These are phyloP conservation scores for Backusella australiensis DNA, from an alignment of 192 early-diverging fungal genomes.

Conservation along the genomic window DNA sequence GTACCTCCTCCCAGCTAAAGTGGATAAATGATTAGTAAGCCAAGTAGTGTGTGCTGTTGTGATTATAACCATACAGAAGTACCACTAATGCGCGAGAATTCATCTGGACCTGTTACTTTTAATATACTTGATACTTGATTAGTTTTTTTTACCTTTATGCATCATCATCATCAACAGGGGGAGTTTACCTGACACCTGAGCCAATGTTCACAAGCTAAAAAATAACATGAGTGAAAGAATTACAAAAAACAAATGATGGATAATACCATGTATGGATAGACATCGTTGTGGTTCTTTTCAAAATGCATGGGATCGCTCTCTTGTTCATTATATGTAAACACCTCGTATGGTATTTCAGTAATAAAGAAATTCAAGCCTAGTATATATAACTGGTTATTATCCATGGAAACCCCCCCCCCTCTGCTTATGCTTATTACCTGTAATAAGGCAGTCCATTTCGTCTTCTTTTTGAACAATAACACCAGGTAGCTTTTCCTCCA, in stretches of 20 bases:
- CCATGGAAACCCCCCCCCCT: neutral
- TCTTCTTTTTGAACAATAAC: slow-evolving; percentile 83
- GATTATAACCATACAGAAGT: slow-evolving; percentile 48
- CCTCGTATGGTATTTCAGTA: slow-evolving; percentile 88
- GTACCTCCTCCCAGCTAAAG: slow-evolving; percentile 88
- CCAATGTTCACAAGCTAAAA: slow-evolving; percentile 91
- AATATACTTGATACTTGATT: slow-evolving; percentile 58
- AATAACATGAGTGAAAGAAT: slow-evolving; percentile 9
- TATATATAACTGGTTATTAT: neutral
- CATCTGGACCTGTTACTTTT: slow-evolving; percentile 86
- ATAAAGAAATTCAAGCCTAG: slow-evolving; percentile 90
- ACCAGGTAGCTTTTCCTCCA: slow-evolving; percentile 44
- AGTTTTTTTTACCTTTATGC: neutral
- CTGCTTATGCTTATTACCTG: slow-evolving; percentile 39
- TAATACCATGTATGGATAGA: slow-evolving; percentile 86
- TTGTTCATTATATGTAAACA: slow-evolving; percentile 87
- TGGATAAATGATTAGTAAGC: neutral
- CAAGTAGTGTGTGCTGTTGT: neutral
- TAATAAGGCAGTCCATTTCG: slow-evolving; percentile 88
- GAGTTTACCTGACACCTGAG: slow-evolving; percentile 77
- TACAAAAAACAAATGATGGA: slow-evolving; percentile 64
- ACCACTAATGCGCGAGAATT: slow-evolving; percentile 88
- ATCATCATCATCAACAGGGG: no score
- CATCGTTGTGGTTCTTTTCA: slow-evolving; percentile 52
- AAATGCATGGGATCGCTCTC: slow-evolving; percentile 63